These are phyloP conservation scores for Monilinia fructigena DNA, from an alignment of 2,329 filamentous ascomycete species.

Conservation along the genomic window DNA sequence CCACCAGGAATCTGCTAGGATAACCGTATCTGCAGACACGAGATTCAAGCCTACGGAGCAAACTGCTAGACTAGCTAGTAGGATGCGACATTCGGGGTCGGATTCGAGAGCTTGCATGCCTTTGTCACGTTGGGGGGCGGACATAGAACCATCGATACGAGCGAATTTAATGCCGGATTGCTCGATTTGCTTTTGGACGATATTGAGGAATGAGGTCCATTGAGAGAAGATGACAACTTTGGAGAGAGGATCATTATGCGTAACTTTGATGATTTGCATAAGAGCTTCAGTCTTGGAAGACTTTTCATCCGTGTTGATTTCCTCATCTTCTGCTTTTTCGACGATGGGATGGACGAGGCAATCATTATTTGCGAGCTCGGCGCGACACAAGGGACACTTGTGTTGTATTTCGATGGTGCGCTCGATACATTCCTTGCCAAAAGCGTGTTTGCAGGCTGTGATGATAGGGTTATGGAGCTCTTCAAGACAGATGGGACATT, in stretches of 20 bases:
- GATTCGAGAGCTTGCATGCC: slow-evolving; percentile 66
- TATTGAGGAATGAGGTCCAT: slow-evolving; percentile 72
- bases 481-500: slow-evolving; percentile 81
- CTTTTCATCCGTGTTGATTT: slow-evolving; percentile 61
- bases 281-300: slow-evolving; percentile 83
- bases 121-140: slow-evolving; percentile 64
- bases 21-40: slow-evolving; percentile 80
- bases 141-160: slow-evolving; percentile 81
- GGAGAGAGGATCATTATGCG: slow-evolving; percentile 59
- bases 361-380: slow-evolving; percentile 58
- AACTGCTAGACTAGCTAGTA: slow-evolving; percentile 79
- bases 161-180: slow-evolving; percentile 61
- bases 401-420: slow-evolving; percentile 71
- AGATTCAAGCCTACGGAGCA: slow-evolving; percentile 86
- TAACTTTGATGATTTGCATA: slow-evolving; percentile 70
- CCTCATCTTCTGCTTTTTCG: slow-evolving; percentile 50
- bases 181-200: slow-evolving; percentile 67
- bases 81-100: slow-evolving; percentile 66
- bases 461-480: slow-evolving; percentile 71
- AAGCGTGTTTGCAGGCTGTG: slow-evolving; percentile 80
- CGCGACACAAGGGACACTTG: slow-evolving; percentile 83
- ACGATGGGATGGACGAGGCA: slow-evolving; percentile 66
- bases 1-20: slow-evolving; percentile 87
- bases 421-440: slow-evolving; percentile 71
- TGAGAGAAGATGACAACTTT: slow-evolving; percentile 76